These are phyloP conservation scores for Endocalyx cinctus DNA, from an alignment of 2,329 filamentous ascomycete genomes.

Conservation along the genomic window DNA sequence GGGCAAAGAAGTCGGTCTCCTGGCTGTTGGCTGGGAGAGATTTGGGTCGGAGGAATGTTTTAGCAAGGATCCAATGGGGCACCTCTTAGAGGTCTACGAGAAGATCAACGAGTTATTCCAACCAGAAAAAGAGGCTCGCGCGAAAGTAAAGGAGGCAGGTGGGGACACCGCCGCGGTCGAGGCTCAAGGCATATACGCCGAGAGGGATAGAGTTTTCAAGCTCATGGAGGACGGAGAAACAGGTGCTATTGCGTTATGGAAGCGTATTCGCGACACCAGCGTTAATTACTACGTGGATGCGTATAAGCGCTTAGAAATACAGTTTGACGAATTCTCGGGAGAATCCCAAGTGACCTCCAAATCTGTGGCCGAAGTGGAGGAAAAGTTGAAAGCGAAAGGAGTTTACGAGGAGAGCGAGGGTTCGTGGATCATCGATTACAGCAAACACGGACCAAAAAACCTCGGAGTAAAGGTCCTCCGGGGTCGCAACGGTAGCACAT, in stretches of 20 bases:
- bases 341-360: conserved; percentile 58
- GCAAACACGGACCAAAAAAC: conserved; percentile 63
- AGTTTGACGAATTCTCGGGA: conserved; percentile 58
- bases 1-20: conserved; percentile 63
- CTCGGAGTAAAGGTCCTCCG: conserved; percentile 64
- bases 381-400: conserved; percentile 51
- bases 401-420: conserved; percentile 56
- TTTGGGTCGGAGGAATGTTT: conserved; percentile 63
- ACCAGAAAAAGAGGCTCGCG: conserved; percentile 52
- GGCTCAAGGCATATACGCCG: conserved; percentile 34
- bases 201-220: conserved; percentile 54
- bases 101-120: conserved; percentile 53
- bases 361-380: conserved; percentile 49
- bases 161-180: conserved; percentile 35
- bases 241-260: conserved; percentile 49
- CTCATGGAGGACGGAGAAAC: conserved; percentile 54
- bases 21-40: conserved; percentile 61
- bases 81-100: conserved; percentile 65
- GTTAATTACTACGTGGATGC: conserved; percentile 50
- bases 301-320: conserved; percentile 51
- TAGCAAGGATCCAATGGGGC: conserved; percentile 60
- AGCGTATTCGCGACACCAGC: conserved; percentile 48
- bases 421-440: conserved; percentile 64
- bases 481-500: conserved; percentile 58
- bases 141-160: conserved; percentile 37